phyloP scores from a whole-genome alignment of 148 eudicot genomes.

The Limonium bicolor region DNA sequence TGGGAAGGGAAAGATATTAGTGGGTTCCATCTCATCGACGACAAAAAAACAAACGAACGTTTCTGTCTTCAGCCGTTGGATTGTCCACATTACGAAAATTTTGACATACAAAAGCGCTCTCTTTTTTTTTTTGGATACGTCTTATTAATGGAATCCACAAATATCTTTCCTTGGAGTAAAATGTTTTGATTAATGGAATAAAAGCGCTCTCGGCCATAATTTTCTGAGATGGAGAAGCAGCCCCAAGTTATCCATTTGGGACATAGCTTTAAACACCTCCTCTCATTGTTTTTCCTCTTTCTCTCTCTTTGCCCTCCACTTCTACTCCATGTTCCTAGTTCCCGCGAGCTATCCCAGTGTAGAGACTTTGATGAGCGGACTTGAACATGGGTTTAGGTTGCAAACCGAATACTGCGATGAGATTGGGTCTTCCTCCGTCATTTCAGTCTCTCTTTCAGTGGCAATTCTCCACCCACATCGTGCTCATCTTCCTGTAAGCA shows the following conservation, averaged over 20 bases:
- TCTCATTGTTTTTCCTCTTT: neutral
- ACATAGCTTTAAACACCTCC: neutral
- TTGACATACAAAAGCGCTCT: too few species aligned
- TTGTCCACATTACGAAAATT: too few species aligned
- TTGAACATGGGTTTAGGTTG: slow-evolving; percentile 32
- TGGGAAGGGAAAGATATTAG: too few species aligned
- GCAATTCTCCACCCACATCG: slow-evolving; percentile 32
- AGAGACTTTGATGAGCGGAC: slow-evolving; percentile 12
- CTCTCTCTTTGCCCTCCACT: neutral
- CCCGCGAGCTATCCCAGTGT: neutral
- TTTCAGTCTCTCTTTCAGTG: slow-evolving; percentile 33
- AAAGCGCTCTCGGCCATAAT: too few species aligned
- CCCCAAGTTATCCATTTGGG: slow-evolving; percentile 8
- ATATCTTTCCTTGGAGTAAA: too few species aligned
- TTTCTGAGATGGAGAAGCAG: slow-evolving; percentile 5
- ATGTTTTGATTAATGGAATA: too few species aligned
- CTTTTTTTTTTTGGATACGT: too few species aligned
- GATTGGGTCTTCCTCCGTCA: slow-evolving; percentile 49
- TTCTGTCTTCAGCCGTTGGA: too few species aligned
- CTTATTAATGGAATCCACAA: too few species aligned
- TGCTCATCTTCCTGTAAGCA: slow-evolving; percentile 37
- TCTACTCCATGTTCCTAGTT: neutral
- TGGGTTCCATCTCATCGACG: too few species aligned
- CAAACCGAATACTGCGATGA: slow-evolving; percentile 38
- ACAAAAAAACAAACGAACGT: too few species aligned